Conservation (phyloP, 2,329 filamentous ascomycete genomes). For the Aspergillus tamarii region DNA sequence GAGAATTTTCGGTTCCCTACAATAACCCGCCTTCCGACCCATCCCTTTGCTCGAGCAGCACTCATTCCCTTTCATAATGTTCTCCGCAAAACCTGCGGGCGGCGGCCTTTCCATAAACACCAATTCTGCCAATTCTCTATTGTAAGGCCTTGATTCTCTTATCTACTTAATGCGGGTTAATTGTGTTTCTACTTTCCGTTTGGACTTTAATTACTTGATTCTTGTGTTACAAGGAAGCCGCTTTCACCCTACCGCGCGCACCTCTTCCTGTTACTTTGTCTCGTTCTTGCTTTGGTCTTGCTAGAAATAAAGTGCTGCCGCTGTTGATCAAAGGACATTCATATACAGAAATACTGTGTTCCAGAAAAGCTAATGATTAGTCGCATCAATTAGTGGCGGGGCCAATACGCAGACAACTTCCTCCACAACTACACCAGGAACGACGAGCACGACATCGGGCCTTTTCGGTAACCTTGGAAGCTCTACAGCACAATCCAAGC, state of each 20-base stretch:
- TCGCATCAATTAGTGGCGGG: constrained; percentile 27
- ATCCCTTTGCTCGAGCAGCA: not conserved
- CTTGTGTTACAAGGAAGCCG: too few relatives aligned
- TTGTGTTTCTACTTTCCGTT: not conserved
- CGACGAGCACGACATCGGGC: constrained; percentile 32
- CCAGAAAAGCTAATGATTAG: constrained; percentile 8
- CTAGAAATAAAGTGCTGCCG: not conserved
- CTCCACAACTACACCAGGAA: constrained; percentile 30
- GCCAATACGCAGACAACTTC: constrained; percentile 32
- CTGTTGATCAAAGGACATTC: not conserved
- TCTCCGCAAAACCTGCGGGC: constrained; percentile 40
- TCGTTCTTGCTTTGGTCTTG: not conserved
- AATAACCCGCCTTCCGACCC: not conserved
- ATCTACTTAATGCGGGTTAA: not conserved
- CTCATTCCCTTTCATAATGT: constrained; percentile 29
- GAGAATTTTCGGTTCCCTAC: too few relatives aligned
- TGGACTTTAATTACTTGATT: not conserved
- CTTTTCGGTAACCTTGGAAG: constrained; percentile 35
- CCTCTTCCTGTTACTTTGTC: not conserved
- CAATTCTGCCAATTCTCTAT: constrained; percentile 50
- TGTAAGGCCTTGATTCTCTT: constrained; percentile 41
- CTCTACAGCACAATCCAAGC: constrained; percentile 35
- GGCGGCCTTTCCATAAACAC: constrained; percentile 58
- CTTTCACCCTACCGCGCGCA: not conserved
- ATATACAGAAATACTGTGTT: not conserved